Evolutionary conservation across 1,284 basidiomycete genomes (phyloP).

Genomic region (Dichomitus squalens): DNA sequence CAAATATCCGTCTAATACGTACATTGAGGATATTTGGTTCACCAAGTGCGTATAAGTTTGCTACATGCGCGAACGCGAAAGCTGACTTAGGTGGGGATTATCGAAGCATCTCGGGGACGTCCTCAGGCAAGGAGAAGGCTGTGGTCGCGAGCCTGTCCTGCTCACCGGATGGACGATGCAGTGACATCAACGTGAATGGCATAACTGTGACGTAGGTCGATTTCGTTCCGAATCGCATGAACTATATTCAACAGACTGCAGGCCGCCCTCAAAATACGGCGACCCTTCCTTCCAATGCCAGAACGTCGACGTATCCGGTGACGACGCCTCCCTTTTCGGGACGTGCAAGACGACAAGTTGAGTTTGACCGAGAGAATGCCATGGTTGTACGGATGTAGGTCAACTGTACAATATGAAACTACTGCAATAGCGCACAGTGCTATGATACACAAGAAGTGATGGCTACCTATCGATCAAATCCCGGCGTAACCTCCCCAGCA

Average conservation of each 20-base stretch:
- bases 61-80: background rate
- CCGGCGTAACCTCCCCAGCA: too few species aligned
- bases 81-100: background rate
- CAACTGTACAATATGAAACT: too few species aligned
- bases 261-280: conserved; percentile 34
- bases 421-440: too few species aligned
- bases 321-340: conserved; percentile 21
- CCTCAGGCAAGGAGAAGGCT: conserved; percentile 46
- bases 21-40: conserved; percentile 54
- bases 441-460: too few species aligned
- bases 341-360: background rate
- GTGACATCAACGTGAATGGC: conserved; percentile 50
- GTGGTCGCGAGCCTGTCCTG: conserved; percentile 59
- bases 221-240: background rate
- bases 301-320: conserved; percentile 36
- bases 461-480: too few species aligned
- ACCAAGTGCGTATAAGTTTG: conserved; percentile 38
- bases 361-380: too few species aligned
- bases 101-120: conserved; percentile 57
- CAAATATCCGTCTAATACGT: conserved; percentile 38
- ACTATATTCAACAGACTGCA: background rate
- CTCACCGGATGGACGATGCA: conserved; percentile 52
- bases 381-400: too few species aligned
- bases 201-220: conserved; percentile 39
- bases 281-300: conserved; percentile 35